Evolutionary conservation across 306 rosid species (phyloP).

Genomic region (Cercis canadensis): DNA sequence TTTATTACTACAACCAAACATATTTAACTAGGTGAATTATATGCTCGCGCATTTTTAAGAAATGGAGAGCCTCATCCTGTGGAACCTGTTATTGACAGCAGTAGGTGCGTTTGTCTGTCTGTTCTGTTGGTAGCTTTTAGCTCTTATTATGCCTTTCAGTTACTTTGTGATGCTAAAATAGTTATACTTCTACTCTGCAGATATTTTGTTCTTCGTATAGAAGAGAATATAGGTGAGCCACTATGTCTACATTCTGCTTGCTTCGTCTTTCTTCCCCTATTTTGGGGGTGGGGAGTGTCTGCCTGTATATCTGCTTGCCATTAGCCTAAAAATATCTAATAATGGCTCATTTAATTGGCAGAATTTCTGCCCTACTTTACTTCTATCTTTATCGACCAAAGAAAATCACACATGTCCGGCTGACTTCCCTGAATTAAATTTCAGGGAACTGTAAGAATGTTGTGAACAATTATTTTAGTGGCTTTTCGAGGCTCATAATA

Average conservation of each 20-base stretch:
- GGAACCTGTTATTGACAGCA: slow-evolving; percentile 98
- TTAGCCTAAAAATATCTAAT: too few relatives aligned
- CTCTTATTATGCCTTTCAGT: slow-evolving; percentile 29
- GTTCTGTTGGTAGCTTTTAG: slow-evolving; percentile 26
- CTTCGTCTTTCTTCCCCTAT: slow-evolving; percentile 19
- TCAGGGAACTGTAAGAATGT: neutral
- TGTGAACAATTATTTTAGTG: slow-evolving; percentile 25
- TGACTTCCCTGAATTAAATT: slow-evolving; percentile 6
- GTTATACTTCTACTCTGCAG: slow-evolving; percentile 52
- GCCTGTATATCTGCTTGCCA: too few relatives aligned
- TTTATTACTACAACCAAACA: slow-evolving; percentile 23
- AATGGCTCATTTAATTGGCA: too few relatives aligned
- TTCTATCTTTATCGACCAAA: too few relatives aligned
- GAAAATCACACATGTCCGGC: slow-evolving; percentile 3
- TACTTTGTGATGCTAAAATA: slow-evolving; percentile 29
- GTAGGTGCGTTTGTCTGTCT: slow-evolving; percentile 70
- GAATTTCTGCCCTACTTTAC: too few relatives aligned
- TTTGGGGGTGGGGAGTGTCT: neutral
- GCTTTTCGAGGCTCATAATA: slow-evolving; percentile 14
- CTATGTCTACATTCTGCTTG: slow-evolving; percentile 26
- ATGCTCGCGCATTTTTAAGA: slow-evolving; percentile 97
- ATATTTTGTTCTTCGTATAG: slow-evolving; percentile 96
- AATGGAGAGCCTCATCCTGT: slow-evolving; percentile 94
- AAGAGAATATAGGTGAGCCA: slow-evolving; percentile 91
- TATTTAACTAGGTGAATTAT: slow-evolving; percentile 78